Conservation (phyloP, 2,329 filamentous ascomycete species). For the Anisogramma anomala region DNA sequence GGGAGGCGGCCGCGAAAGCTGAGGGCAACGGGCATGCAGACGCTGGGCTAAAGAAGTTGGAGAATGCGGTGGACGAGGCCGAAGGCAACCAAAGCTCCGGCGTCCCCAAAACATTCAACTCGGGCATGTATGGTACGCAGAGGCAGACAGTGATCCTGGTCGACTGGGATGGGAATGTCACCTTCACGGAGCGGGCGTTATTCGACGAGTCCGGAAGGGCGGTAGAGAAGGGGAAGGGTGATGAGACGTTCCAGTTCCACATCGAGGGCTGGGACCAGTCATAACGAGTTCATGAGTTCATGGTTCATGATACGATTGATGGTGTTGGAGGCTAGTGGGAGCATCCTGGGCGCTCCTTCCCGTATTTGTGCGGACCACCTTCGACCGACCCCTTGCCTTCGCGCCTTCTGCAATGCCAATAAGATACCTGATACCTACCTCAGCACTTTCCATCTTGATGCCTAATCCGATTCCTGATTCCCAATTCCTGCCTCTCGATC, state of each 20-base stretch:
- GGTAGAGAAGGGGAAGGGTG: conserved; percentile 42
- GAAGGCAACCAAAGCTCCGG: conserved; percentile 23
- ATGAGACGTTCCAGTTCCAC: conserved; percentile 43
- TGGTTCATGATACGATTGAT: no score
- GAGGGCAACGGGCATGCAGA: conserved; percentile 26
- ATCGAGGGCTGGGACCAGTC: conserved; percentile 40
- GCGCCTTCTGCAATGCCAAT: no score
- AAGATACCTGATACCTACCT: no score
- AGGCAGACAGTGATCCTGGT: conserved; percentile 51
- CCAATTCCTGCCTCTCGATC: no score
- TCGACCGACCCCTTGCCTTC: no score
- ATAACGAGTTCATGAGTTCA: no score
- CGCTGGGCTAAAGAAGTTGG: conserved; percentile 23
- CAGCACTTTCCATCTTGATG: no score
- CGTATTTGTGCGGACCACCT: no score
- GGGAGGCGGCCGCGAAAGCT: conserved; percentile 24
- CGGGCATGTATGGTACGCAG: conserved; percentile 53
- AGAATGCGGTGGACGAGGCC: conserved; percentile 20
- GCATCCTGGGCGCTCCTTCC: no score
- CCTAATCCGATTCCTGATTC: no score
- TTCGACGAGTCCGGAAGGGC: conserved; percentile 47
- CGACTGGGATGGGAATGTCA: conserved; percentile 51
- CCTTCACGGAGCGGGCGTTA: conserved; percentile 46
- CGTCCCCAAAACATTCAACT: conserved; percentile 34
- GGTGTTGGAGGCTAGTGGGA: no score